Base-by-base conservation (phyloP, 306 rosid species). In the Inga leiocalycina region DNA sequence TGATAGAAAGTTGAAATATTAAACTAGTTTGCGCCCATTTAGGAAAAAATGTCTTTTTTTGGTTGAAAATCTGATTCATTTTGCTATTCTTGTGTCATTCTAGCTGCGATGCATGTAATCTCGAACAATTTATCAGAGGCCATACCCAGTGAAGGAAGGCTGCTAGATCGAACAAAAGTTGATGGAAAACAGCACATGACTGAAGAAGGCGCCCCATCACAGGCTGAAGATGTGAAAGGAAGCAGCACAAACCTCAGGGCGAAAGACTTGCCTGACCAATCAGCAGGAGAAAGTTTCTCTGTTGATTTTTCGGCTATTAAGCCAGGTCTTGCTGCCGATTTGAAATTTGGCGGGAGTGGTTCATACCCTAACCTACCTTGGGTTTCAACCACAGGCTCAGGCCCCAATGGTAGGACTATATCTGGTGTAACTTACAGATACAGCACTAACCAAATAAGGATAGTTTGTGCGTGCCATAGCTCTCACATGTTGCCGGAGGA, bases 381-480 rank as follows among this genome's bases (percentile, higher is more conserved):
- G 99, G 99, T 97, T 82, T 97, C 99, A 22, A 97, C 98, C 69
- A 88, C 94, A 11, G 96, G 91, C 77, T 83, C 92, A 10, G 97
- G 97, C 45, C 89, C 97, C 45, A 87, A 90, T 57, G 99, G 98
- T 46, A 89, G 88, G 89, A 94, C 97, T 3, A 92, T 97, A 75
- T 97, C 99, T 71, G 99, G 99, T 76, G 99, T 94, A 61, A 97
- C 99, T 52, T 97, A 92, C 88, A 73, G 85, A 82, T 94, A 85
- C 87, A 90, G 48, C 76, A 56, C 91, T 75, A 89, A 88, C 91
- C 95, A 94, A 84, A 89, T 97, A 56, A 88, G 84, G 71, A 94
- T 97, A 46, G 95, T 97, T 22, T 97, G 99, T 82, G 99, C 98
- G 76, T 97, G 99, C 87, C 99, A 97, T 78, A 81, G 98, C 24